Percentiles rank a stretch among this genome's conserved stretches.
Evolutionary conservation across 1,139 yeast genomes (phyloP).

Genomic region (Blastobotrys elegans): DNA sequence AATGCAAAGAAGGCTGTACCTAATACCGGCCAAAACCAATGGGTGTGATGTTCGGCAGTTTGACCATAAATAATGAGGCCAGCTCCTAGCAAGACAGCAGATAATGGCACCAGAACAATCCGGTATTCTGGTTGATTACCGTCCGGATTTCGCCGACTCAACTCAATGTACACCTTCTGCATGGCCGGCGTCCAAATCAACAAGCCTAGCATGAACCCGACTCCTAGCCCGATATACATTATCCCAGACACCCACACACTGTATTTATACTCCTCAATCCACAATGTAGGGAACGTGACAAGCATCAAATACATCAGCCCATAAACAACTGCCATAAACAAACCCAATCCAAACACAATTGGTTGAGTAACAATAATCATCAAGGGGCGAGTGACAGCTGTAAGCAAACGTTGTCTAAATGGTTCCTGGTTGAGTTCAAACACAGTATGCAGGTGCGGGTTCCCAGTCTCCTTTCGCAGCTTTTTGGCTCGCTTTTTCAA

Average conservation of each 20-base stretch:
- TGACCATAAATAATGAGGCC: slow-evolving; percentile 63
- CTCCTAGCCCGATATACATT: slow-evolving; percentile 51
- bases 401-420: slow-evolving; percentile 21
- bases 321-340: slow-evolving; percentile 58
- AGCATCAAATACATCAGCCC: slow-evolving; percentile 61
- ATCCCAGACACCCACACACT: slow-evolving; percentile 49
- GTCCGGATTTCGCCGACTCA: slow-evolving; percentile 44
- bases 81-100: slow-evolving; percentile 46
- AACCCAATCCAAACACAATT: slow-evolving; percentile 56
- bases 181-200: slow-evolving; percentile 43
- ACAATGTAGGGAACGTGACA: slow-evolving; percentile 53
- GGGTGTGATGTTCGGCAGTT: slow-evolving; percentile 46
- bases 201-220: slow-evolving; percentile 48
- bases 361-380: slow-evolving; percentile 52
- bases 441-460: slow-evolving; percentile 51
- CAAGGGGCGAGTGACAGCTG: slow-evolving; percentile 48
- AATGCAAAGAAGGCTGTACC: slow-evolving; percentile 54
- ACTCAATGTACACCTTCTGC: slow-evolving; percentile 36
- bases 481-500: slow-evolving; percentile 44
- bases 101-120: slow-evolving; percentile 40
- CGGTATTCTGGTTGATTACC: slow-evolving; percentile 54
- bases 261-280: slow-evolving; percentile 45
- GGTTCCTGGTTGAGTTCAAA: slow-evolving; percentile 42
- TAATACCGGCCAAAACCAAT: slow-evolving; percentile 54
- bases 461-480: slow-evolving; percentile 49